Evolutionary conservation across 495 filamentous ascomycete species (phyloP).

Genomic region (Aspergillus sparsus): DNA sequence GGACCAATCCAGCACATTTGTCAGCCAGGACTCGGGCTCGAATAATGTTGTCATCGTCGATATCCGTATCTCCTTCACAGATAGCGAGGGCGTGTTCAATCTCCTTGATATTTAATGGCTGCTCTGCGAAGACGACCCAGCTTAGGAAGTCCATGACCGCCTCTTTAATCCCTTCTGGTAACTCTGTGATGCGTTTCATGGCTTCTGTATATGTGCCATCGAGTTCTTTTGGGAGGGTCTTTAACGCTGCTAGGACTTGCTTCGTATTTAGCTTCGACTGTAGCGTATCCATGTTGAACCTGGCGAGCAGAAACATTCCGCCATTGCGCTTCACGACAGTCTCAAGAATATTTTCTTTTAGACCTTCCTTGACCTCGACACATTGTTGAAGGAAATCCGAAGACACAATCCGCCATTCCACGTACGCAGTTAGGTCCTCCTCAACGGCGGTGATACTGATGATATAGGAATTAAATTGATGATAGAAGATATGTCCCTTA

Average conservation of each 20-base stretch:
- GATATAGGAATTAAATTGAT: background rate
- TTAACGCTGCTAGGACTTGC: conserved; percentile 4
- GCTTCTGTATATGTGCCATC: conserved; percentile 16
- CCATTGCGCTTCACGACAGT: conserved; percentile 8
- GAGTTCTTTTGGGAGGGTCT: conserved; percentile 13
- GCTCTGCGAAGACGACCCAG: conserved; percentile 13
- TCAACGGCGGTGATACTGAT: conserved; percentile 8
- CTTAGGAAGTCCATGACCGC: conserved; percentile 12
- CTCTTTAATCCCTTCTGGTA: background rate
- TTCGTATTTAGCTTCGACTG: conserved; percentile 13
- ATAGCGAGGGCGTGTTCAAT: conserved; percentile 16
- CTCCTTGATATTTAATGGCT: conserved; percentile 1
- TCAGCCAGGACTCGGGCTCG: conserved; percentile 6
- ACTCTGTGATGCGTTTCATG: conserved; percentile 9
- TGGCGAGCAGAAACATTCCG: conserved; percentile 17
- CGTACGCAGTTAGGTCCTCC: conserved; percentile 13
- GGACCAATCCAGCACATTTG: conserved; percentile 17
- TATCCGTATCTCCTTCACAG: conserved; percentile 2
- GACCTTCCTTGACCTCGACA: conserved; percentile 6
- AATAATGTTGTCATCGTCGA: conserved; percentile 15
- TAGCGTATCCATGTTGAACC: conserved; percentile 19
- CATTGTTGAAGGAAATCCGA: conserved; percentile 12
- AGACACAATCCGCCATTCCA: conserved; percentile 6
- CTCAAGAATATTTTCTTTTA: conserved; percentile 5
- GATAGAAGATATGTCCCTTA: background rate